These are phyloP conservation scores for Hypoxylon subgilvum DNA, from an alignment of 495 filamentous ascomycete species.

Conservation along the genomic window DNA sequence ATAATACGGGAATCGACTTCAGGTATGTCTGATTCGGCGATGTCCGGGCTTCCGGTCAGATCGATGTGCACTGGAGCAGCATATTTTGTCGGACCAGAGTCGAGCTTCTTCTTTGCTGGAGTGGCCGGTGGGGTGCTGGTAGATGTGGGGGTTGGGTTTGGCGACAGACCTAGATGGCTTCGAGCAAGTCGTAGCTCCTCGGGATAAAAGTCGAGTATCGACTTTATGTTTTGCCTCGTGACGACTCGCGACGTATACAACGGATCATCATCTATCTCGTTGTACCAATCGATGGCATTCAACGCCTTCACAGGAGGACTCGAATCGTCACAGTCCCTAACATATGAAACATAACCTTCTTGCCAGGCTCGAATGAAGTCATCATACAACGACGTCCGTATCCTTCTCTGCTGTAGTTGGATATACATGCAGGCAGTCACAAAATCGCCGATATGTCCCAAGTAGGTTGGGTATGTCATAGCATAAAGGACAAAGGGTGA, in stretches of 20 bases:
- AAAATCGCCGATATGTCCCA: constrained; percentile 61
- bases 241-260: constrained; percentile 47
- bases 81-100: neutral
- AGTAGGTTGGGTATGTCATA: constrained; percentile 62
- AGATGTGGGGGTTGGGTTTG: neutral
- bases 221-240: constrained; percentile 46
- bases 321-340: constrained; percentile 25
- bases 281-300: constrained; percentile 52
- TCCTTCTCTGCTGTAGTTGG: constrained; percentile 40
- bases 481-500: constrained; percentile 52
- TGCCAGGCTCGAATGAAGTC: constrained; percentile 66
- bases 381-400: constrained; percentile 61
- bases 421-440: constrained; percentile 61
- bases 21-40: neutral
- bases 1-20: neutral
- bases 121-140: neutral
- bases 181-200: constrained; percentile 24
- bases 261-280: constrained; percentile 47
- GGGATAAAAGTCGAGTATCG: constrained; percentile 33
- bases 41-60: neutral
- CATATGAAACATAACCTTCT: constrained; percentile 51
- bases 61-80: neutral
- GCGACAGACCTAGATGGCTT: constrained; percentile 1
- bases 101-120: neutral
- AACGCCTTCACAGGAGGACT: constrained; percentile 32